Conservation (phyloP, 2,329 filamentous ascomycete species). For the Pseudogymnoascus sp. region DNA sequence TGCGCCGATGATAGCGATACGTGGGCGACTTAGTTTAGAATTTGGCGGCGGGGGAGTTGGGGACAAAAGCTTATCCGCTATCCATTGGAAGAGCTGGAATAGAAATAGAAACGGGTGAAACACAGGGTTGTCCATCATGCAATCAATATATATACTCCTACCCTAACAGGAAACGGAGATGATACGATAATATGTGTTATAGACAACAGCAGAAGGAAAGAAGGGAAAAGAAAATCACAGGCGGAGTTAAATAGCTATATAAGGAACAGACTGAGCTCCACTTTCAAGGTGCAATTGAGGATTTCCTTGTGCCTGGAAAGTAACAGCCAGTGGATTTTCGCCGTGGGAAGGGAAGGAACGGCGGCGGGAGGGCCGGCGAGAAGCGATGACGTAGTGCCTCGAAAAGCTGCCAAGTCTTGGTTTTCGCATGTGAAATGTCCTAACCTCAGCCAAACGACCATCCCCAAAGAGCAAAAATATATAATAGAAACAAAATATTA, state of each 20-base stretch:
- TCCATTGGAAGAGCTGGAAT: slow-evolving; percentile 57
- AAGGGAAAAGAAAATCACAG: background rate
- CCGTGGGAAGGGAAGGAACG: background rate
- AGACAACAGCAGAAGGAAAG: background rate
- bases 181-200: background rate
- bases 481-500: background rate
- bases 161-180: background rate
- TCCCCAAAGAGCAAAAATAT: background rate
- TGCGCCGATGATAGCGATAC: slow-evolving; percentile 57
- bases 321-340: background rate
- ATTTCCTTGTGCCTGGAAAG: background rate
- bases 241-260: background rate
- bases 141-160: background rate
- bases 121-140: slow-evolving; percentile 16
- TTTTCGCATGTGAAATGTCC: slow-evolving; percentile 2
- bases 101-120: slow-evolving; percentile 51
- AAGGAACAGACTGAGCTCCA: background rate
- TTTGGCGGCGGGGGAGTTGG: slow-evolving; percentile 58
- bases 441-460: background rate
- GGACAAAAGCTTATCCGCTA: slow-evolving; percentile 57
- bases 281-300: slow-evolving; percentile 4
- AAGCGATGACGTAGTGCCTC: background rate
- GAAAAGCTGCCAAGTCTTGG: background rate
- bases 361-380: background rate
- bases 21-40: slow-evolving; percentile 47